Evolutionary conservation across 345 rosid species (phyloP).

Genomic region (Tarenaya hassleriana): DNA sequence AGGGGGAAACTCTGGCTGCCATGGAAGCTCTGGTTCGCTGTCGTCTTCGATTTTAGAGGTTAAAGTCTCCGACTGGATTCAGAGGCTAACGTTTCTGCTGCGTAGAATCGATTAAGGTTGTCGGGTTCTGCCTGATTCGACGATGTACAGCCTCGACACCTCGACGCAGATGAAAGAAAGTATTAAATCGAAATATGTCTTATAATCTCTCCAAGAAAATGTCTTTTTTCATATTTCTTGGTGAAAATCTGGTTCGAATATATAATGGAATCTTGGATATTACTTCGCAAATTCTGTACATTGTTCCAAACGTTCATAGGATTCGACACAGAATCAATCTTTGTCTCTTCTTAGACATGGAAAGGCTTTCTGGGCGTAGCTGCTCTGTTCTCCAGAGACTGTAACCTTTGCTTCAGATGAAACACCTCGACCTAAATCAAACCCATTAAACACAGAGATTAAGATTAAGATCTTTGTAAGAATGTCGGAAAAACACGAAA

Average conservation of each 20-base stretch:
- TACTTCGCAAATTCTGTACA: conserved; percentile 15
- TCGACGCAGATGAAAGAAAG: conserved; percentile 75
- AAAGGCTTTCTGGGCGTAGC: conserved; percentile 74
- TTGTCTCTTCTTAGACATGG: conserved; percentile 38
- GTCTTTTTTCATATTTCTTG: no score
- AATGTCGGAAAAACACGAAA: background rate
- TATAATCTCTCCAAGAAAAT: conserved; percentile 1
- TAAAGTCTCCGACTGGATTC: conserved; percentile 11
- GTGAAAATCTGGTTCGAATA: no score
- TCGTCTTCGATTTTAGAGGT: conserved; percentile 7
- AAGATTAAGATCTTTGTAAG: no score
- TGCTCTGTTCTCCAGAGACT: conserved; percentile 76
- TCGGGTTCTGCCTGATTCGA: conserved; percentile 14
- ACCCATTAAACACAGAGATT: background rate
- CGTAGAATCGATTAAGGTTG: background rate
- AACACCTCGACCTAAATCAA: conserved; percentile 81
- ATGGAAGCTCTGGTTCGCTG: conserved; percentile 11
- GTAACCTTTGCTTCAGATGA: conserved; percentile 91
- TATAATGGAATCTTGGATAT: conserved; percentile 19
- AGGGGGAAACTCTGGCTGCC: conserved; percentile 12
- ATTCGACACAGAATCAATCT: conserved; percentile 16
- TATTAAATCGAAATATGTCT: no score
- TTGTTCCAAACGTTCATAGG: background rate
- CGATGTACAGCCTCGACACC: conserved; percentile 45
- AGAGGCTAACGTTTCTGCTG: background rate